phyloP scores from a whole-genome alignment of 495 filamentous ascomycete species.

The Podospora pseudopauciseta region DNA sequence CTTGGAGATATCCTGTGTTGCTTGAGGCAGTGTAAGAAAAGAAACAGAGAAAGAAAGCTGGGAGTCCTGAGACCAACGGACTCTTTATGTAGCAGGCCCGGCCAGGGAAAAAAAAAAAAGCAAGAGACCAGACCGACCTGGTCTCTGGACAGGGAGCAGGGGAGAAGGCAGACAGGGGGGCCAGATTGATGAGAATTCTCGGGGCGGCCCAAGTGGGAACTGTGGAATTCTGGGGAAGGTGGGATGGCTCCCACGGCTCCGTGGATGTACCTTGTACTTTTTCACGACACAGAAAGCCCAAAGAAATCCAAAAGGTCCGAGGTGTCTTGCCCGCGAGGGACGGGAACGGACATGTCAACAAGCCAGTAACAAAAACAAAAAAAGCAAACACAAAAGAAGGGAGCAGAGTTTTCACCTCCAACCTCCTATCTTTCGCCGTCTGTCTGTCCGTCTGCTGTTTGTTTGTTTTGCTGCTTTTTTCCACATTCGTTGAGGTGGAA shows the following conservation, averaged over 20 bases:
- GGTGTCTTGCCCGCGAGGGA: background rate
- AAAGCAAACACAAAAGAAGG: constrained; percentile 10
- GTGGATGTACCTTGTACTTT: constrained; percentile 11
- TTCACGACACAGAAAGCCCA: constrained; percentile 3
- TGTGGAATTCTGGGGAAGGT: constrained; percentile 25
- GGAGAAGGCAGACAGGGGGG: constrained; percentile 1
- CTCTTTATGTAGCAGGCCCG: constrained; percentile 18
- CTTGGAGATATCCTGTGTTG: constrained; percentile 12
- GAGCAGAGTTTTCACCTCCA: background rate
- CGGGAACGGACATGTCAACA: background rate
- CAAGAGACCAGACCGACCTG: constrained; percentile 15
- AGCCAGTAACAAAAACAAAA: background rate
- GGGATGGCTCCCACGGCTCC: constrained; percentile 8
- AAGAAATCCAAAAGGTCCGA: constrained; percentile 11
- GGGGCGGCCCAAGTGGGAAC: constrained; percentile 11
- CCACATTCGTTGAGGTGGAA: background rate
- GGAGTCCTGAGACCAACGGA: constrained; percentile 16
- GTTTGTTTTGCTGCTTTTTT: background rate
- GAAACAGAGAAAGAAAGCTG: constrained; percentile 11
- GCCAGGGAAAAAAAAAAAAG: constrained; percentile 14
- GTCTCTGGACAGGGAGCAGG: constrained; percentile 17
- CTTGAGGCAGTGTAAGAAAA: constrained; percentile 14
- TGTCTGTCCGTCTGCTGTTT: background rate
- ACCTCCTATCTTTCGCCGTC: background rate
- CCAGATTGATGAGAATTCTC: constrained; percentile 17